Evolutionary conservation across 306 rosid species (phyloP).

Genomic region (Carpinus viminea): DNA sequence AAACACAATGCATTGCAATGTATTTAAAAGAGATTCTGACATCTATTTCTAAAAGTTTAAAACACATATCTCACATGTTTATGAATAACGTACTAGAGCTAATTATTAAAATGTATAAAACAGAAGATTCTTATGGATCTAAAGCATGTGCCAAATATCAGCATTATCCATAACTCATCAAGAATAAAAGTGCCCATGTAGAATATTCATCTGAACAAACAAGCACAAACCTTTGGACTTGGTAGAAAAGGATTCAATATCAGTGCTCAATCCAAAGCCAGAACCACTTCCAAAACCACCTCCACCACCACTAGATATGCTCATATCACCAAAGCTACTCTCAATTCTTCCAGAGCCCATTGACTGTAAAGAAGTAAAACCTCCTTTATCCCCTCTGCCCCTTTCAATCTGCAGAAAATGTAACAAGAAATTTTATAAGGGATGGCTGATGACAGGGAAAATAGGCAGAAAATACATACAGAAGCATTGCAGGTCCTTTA

Average conservation of each 20-base stretch:
- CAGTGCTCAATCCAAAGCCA: slow-evolving; percentile 72
- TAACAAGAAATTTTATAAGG: slow-evolving; percentile 7
- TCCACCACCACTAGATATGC: slow-evolving; percentile 75
- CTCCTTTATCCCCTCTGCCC: slow-evolving; percentile 88
- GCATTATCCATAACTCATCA: slow-evolving; percentile 23
- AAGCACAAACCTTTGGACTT: slow-evolving; percentile 78
- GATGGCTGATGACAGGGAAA: slow-evolving; percentile 6
- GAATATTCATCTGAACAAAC: slow-evolving; percentile 17
- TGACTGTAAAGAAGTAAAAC: slow-evolving; percentile 74
- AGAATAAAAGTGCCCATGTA: slow-evolving; percentile 13
- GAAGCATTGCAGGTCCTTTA: slow-evolving; percentile 9
- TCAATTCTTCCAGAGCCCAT: slow-evolving; percentile 96
- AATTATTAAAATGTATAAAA: neutral
- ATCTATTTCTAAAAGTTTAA: neutral
- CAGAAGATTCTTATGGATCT: slow-evolving; percentile 2
- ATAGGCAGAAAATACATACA: slow-evolving; percentile 1
- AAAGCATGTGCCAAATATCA: slow-evolving; percentile 10
- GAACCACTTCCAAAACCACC: slow-evolving; percentile 89
- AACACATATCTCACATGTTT: neutral
- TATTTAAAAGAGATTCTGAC: neutral
- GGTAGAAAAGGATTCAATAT: slow-evolving; percentile 69
- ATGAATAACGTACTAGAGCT: neutral
- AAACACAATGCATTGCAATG: neutral
- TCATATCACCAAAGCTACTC: slow-evolving; percentile 67
- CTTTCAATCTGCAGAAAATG: slow-evolving; percentile 74